Evolutionary conservation across 75 land plant species (phyloP), one percentile per base, ranked within the genome.

Genomic region (Cunninghamia lanceolata): DNA sequence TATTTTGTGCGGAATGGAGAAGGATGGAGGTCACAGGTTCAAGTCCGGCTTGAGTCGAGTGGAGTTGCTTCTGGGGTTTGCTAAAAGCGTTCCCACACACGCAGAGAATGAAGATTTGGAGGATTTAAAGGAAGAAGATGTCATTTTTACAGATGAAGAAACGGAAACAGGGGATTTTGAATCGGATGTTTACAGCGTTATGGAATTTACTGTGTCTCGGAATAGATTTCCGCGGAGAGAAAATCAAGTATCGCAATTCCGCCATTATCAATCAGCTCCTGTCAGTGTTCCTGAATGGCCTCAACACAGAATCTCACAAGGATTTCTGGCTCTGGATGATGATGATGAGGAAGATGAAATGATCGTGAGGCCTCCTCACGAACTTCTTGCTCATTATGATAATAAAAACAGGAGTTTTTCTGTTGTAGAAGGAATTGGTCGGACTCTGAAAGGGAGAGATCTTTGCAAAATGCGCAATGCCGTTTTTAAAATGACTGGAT

Each of bases 201-300:
- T 28, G 11, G 13, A 10, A 0, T 70, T 30, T 7, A 68, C 32
- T 0, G n/a, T 1, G 5, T 4, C n/a, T 13, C 11, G 53, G 53
- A 50, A 14, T 50, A 2, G 4, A 28, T 25, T 21, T 21, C 82
- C 3, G 63, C 78, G 82, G 54, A 73, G 4, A 71, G 47, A 0
- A 25, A 43, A 3, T 40, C 40, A 40, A 82, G 52, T 25, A 52
- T 59, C 39, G 10, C 19, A 50, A 35, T 4, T 75, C 82, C 25
- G 38, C 63, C 0, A 52, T 90, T 50, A 63, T 88, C 90, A 89
- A 2, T 95, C 98, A 50, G 90, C 94, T 74, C 98, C 98, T 70
- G 91, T 96, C 39, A 93, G 91, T 75, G 91, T 96, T 0, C 98
- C 98, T 25, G 93, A 94, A 86, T 95, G 97, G 95, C 88, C 94